These are phyloP conservation scores for Talaromyces nanjingensis DNA, from an alignment of 495 filamentous ascomycete species.

Conservation along the genomic window DNA sequence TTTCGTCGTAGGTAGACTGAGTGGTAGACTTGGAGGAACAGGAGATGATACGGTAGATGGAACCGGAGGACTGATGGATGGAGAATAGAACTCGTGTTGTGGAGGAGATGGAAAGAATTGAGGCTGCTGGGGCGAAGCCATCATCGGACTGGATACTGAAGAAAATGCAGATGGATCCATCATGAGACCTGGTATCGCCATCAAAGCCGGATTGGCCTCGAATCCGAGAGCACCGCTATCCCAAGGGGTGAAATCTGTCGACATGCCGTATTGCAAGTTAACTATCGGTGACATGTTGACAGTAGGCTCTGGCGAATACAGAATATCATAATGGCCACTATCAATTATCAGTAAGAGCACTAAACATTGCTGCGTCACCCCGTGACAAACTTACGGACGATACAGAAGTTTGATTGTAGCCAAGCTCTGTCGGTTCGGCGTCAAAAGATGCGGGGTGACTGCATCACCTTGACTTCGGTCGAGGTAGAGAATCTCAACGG, in stretches of 20 bases:
- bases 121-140: slow-evolving; percentile 28
- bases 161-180: slow-evolving; percentile 29
- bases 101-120: slow-evolving; percentile 28
- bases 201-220: slow-evolving; percentile 47
- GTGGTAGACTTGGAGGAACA: slow-evolving; percentile 27
- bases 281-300: slow-evolving; percentile 41
- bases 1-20: slow-evolving; percentile 30
- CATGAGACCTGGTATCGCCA: slow-evolving; percentile 38
- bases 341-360: background rate
- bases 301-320: slow-evolving; percentile 64
- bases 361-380: too few relatives aligned
- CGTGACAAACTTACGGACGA: slow-evolving; percentile 49
- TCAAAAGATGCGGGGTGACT: slow-evolving; percentile 70
- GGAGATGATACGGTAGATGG: slow-evolving; percentile 9
- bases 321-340: slow-evolving; percentile 88
- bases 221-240: slow-evolving; percentile 40
- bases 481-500: slow-evolving; percentile 83
- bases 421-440: slow-evolving; percentile 41
- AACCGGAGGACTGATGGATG: slow-evolving; percentile 1
- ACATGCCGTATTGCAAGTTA: slow-evolving; percentile 38
- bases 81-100: slow-evolving; percentile 15
- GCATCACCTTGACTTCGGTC: slow-evolving; percentile 76
- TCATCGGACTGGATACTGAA: slow-evolving; percentile 36
- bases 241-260: slow-evolving; percentile 35
- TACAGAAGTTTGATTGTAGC: slow-evolving; percentile 63